A percentile compares a stretch with the other conserved stretches of the same genome.
phyloP scores from a whole-genome alignment of 176 grass and related monocot genomes.

The Aechmea fasciata region DNA sequence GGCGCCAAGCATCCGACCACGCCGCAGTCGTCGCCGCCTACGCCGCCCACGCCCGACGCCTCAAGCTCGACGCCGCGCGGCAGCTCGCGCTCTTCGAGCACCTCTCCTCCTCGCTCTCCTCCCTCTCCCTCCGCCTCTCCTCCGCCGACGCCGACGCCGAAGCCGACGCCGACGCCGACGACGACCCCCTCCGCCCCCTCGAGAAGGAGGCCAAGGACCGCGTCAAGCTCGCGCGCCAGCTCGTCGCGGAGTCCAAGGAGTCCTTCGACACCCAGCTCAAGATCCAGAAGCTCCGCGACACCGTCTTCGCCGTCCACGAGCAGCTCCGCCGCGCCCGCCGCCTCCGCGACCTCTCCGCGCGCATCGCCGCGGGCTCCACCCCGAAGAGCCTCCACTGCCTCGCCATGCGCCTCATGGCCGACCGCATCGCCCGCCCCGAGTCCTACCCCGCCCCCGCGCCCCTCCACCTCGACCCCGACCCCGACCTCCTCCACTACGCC shows the following conservation, averaged over 20 bases:
- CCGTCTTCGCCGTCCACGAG: slow-evolving; percentile 69
- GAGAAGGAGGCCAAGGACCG: slow-evolving; percentile 77
- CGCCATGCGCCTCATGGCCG: slow-evolving; percentile 89
- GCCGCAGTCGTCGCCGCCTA: slow-evolving; percentile 67
- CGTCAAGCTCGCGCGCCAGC: slow-evolving; percentile 62
- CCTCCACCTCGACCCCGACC: slow-evolving; percentile 30
- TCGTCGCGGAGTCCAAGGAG: slow-evolving; percentile 67
- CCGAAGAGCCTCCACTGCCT: slow-evolving; percentile 95
- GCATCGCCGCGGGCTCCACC: slow-evolving; percentile 75
- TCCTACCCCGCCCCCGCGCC: slow-evolving; percentile 15
- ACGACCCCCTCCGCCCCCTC: slow-evolving; percentile 38
- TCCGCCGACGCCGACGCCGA: too few species aligned
- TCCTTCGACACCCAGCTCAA: slow-evolving; percentile 85
- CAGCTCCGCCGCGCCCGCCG: slow-evolving; percentile 66
- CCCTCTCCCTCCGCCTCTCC: slow-evolving; percentile 8
- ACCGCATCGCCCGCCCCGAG: slow-evolving; percentile 56
- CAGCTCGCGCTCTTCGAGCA: slow-evolving; percentile 57
- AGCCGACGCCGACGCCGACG: slow-evolving; percentile 15
- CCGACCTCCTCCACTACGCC: slow-evolving; percentile 61
- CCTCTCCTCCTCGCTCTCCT: slow-evolving; percentile 39
- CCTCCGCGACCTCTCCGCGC: slow-evolving; percentile 48
- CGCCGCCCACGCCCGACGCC: slow-evolving; percentile 55
- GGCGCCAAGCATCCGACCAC: slow-evolving; percentile 65
- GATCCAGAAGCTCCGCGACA: slow-evolving; percentile 84
- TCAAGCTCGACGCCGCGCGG: slow-evolving; percentile 55